These are phyloP conservation scores for Nicotiana otophora DNA, from an alignment of 257 asterid genomes.

Conservation along the genomic window DNA sequence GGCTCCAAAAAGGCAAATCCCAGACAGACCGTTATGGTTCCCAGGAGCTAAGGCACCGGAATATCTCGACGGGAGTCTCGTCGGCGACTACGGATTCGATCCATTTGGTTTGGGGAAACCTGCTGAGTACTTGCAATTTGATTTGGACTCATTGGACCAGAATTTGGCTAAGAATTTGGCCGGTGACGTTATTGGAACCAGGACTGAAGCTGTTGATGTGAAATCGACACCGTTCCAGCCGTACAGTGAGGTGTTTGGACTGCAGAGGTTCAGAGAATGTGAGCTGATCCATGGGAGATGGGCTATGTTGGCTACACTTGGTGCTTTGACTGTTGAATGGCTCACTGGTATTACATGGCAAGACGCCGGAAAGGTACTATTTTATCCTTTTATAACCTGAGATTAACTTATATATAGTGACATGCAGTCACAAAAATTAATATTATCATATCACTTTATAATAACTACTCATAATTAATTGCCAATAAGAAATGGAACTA, in stretches of 20 bases:
- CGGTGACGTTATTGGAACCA: conserved; percentile 75
- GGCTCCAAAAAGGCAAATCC: conserved; percentile 14
- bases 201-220: conserved; percentile 63
- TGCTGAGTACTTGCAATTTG: conserved; percentile 84
- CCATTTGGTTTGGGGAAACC: conserved; percentile 94
- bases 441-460: too few relatives aligned
- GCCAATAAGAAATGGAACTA: too few relatives aligned
- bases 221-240: conserved; percentile 92
- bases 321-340: conserved; percentile 87
- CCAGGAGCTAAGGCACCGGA: conserved; percentile 90
- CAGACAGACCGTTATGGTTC: conserved; percentile 82
- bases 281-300: conserved; percentile 97
- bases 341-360: conserved; percentile 98
- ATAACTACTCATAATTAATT: too few relatives aligned
- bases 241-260: conserved; percentile 75
- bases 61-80: conserved; percentile 70
- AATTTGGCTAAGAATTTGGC: conserved; percentile 75
- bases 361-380: conserved; percentile 85
- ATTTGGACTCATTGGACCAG: conserved; percentile 83
- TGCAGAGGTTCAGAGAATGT: conserved; percentile 90
- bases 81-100: conserved; percentile 93
- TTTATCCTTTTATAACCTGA: not conserved
- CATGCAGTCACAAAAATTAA: too few relatives aligned
- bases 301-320: conserved; percentile 97
- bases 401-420: not conserved